Base-by-base conservation (phyloP, 163 green algal species). In the Dunaliella salina region DNA sequence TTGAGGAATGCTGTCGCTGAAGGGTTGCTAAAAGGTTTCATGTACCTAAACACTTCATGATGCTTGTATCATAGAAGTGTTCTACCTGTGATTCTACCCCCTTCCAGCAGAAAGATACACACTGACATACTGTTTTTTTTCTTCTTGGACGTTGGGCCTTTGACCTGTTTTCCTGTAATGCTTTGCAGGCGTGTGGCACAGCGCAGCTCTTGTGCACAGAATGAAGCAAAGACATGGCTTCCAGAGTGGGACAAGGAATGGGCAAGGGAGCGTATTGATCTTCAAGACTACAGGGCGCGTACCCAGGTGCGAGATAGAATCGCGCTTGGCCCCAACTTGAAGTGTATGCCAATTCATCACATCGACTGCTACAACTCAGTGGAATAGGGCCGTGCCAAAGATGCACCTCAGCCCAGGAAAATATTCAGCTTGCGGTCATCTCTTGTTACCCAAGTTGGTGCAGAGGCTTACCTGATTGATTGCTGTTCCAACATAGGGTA, bases 211-310 rank as follows among this genome's bases (percentile, higher is more conserved):
- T 82, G 79, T 45, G 79, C 79, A 11, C 26, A 82, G 32, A 24
- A 59, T 0, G 33, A 30, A 26, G 79, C 79, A 17, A 82, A 59
- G 79, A 59, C 32, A 17, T 82, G 79, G 79, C 11, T 59, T 30
- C 79, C 79, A 32, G 79, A 35, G 20, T 82, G 79, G 79, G 33
- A 57, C 79, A 35, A 82, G 79, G 32, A 35, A 0, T 82, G 79
- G 79, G 79, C 79, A 29, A 1, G 22, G 13, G 33, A 45, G 32
- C 34, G 32, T 57, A 33, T 82, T 57, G 79, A 50, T 26, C 11
- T 82, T 24, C 26, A 82, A 33, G 30, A 13, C 34, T 82, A 82
- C 33, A 33, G 20, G 1, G 12, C 32, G 1, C 79, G 79, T 11
- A 57, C 79, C 11, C 32, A 35, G 20, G 79, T 35, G 32, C 32